These are phyloP conservation scores for Zygnema circumcarinatum DNA, from an alignment of 139 green algal genomes.

Conservation along the genomic window DNA sequence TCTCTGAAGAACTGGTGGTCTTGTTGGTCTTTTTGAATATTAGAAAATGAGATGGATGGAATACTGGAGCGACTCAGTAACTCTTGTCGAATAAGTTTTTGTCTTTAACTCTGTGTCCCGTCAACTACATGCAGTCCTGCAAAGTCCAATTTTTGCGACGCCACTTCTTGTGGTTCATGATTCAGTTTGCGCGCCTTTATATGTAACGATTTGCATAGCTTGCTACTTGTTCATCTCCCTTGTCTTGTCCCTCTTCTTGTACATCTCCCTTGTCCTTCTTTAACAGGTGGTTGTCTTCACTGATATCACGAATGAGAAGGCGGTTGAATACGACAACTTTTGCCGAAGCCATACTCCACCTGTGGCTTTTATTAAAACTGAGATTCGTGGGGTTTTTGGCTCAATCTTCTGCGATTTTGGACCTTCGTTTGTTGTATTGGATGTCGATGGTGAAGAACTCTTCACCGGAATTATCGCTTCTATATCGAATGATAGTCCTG, in stretches of 20 bases:
- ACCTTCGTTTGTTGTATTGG: constrained; percentile 81
- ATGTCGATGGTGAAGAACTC: constrained; percentile 86
- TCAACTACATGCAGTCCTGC: too few species aligned
- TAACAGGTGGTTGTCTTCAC: constrained; percentile 86
- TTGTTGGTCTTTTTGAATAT: too few species aligned
- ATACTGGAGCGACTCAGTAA: too few species aligned
- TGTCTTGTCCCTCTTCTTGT: background rate
- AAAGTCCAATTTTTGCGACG: too few species aligned
- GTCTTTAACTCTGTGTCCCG: too few species aligned
- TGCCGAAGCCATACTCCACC: constrained; percentile 72
- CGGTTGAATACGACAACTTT: constrained; percentile 78
- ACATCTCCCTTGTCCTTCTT: background rate
- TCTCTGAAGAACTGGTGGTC: too few species aligned
- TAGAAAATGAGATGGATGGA: too few species aligned
- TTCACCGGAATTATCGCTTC: constrained; percentile 91
- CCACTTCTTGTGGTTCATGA: too few species aligned
- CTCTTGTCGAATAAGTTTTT: too few species aligned
- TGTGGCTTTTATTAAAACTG: constrained; percentile 86
- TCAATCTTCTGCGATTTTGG: constrained; percentile 97
- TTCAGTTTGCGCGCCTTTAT: too few species aligned
- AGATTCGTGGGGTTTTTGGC: constrained; percentile 91
- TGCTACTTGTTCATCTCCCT: background rate
- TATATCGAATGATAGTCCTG: constrained; percentile 73
- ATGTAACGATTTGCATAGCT: too few species aligned
- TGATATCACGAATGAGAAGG: constrained; percentile 69